Percentiles rank a stretch among this genome's conserved stretches.
These are phyloP conservation scores for Ilyonectria destructans DNA, from an alignment of 2,329 filamentous ascomycete genomes.

Conservation along the genomic window DNA sequence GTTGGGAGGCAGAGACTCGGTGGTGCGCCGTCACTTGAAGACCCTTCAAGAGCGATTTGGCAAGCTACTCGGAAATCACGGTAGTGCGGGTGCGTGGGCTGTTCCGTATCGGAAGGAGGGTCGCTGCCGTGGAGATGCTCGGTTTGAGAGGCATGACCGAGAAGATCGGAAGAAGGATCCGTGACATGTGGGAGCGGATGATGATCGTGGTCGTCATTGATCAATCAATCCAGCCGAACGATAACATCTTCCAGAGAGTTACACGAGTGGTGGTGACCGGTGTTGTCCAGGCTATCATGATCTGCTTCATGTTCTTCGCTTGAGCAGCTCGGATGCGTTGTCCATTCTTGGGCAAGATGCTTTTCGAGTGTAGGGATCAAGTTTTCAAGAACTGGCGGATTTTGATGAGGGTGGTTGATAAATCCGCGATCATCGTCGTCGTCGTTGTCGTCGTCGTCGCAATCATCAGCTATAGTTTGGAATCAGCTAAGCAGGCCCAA, in stretches of 20 bases:
- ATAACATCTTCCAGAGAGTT: too few relatives aligned
- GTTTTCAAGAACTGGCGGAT: too few relatives aligned
- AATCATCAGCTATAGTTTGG: not conserved
- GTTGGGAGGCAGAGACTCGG: constrained; percentile 16
- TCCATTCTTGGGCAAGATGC: not conserved
- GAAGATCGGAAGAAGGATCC: not conserved
- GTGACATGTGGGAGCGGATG: constrained; percentile 9
- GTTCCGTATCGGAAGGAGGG: not conserved
- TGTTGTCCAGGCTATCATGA: too few relatives aligned
- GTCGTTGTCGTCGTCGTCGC: too few relatives aligned
- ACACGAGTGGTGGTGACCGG: too few relatives aligned
- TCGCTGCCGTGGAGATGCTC: not conserved
- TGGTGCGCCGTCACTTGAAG: constrained; percentile 2
- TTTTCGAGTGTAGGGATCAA: too few relatives aligned
- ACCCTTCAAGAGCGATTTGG: constrained; percentile 11
- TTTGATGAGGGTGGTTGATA: too few relatives aligned
- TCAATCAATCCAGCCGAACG: too few relatives aligned
- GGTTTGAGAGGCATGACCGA: not conserved
- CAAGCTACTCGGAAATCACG: constrained; percentile 16
- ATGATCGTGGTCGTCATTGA: not conserved
- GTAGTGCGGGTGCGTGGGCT: not conserved
- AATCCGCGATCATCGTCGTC: too few relatives aligned
- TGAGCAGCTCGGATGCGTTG: not conserved
- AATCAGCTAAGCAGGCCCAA: not conserved
- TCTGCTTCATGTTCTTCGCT: too few relatives aligned